These are phyloP conservation scores for Gossypium lobatum DNA, from an alignment of 441 rosid species.

Conservation along the genomic window DNA sequence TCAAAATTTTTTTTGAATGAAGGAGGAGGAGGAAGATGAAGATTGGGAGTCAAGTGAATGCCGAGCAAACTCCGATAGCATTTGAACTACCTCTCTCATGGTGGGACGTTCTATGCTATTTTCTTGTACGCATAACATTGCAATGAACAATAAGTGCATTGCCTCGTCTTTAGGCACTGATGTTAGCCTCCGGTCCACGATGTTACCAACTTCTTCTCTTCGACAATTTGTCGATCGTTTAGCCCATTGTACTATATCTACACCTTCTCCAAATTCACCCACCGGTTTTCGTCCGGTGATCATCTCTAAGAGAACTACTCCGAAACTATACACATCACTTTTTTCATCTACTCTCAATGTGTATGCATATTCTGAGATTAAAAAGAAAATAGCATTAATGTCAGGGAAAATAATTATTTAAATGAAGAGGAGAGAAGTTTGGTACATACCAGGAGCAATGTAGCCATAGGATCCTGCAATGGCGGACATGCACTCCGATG, in stretches of 20 bases:
- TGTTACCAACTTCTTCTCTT: constrained; percentile 25
- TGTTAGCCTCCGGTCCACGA: constrained; percentile 32
- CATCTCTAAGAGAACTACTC: constrained; percentile 40
- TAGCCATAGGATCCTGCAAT: constrained; percentile 51
- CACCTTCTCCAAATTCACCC: constrained; percentile 39
- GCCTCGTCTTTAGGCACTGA: constrained; percentile 36
- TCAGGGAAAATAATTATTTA: constrained; percentile 14
- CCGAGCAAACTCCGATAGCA: constrained; percentile 43
- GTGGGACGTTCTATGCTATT: constrained; percentile 42
- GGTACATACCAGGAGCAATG: constrained; percentile 41
- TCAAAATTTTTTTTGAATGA: constrained; percentile 1
- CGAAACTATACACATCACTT: constrained; percentile 47
- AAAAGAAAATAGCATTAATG: background rate
- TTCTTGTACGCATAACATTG: constrained; percentile 41
- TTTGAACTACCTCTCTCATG: constrained; percentile 53
- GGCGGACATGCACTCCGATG: constrained; percentile 46
- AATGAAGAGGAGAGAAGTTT: background rate
- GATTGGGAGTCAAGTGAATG: constrained; percentile 28
- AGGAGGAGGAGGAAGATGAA: constrained; percentile 37
- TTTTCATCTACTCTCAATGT: constrained; percentile 46
- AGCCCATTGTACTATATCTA: constrained; percentile 47
- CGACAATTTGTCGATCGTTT: constrained; percentile 23
- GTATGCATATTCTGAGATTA: constrained; percentile 36
- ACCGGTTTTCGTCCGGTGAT: constrained; percentile 37
- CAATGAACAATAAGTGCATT: constrained; percentile 36